Evolutionary conservation across 768 basidiomycete genomes (phyloP).

Genomic region (Podaxis rugospora): DNA sequence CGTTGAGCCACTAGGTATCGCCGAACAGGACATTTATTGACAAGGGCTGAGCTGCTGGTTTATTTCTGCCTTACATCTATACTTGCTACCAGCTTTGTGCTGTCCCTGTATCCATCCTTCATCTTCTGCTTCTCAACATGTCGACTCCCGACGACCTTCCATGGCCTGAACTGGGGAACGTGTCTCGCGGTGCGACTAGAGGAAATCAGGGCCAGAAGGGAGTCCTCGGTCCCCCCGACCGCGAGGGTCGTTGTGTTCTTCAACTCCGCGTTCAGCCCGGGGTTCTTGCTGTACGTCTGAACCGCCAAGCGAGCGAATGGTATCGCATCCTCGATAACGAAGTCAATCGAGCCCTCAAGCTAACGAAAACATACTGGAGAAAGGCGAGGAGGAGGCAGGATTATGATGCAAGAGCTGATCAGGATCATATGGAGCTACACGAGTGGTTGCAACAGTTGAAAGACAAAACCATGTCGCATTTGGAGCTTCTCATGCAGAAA

Average conservation of each 20-base stretch:
- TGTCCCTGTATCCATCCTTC: constrained; percentile 17
- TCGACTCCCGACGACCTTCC: constrained; percentile 70
- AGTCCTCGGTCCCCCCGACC: constrained; percentile 64
- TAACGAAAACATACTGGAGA: constrained; percentile 85
- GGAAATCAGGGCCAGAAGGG: constrained; percentile 88
- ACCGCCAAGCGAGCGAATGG: constrained; percentile 78
- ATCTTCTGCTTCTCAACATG: constrained; percentile 33
- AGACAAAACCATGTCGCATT: constrained; percentile 85
- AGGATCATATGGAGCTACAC: constrained; percentile 86
- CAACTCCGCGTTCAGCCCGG: constrained; percentile 82
- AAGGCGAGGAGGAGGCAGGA: constrained; percentile 80
- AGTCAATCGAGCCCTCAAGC: constrained; percentile 75
- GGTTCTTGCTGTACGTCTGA: constrained; percentile 70
- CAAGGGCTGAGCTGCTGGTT: constrained; percentile 24
- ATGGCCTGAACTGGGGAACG: constrained; percentile 84
- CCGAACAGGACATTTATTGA: constrained; percentile 26
- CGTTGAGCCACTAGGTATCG: constrained; percentile 5
- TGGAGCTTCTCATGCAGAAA: constrained; percentile 84
- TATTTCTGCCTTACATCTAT: constrained; percentile 27
- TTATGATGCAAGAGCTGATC: constrained; percentile 80
- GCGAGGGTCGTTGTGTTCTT: constrained; percentile 71
- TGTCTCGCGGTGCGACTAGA: constrained; percentile 77
- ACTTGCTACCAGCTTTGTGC: constrained; percentile 9
- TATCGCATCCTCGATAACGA: constrained; percentile 74
- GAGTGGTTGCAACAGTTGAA: constrained; percentile 87